A percentile compares a stretch with the other conserved stretches of the same genome.
These are phyloP conservation scores for Leptographium flavum DNA, from an alignment of 2,329 filamentous ascomycete species.

Conservation along the genomic window DNA sequence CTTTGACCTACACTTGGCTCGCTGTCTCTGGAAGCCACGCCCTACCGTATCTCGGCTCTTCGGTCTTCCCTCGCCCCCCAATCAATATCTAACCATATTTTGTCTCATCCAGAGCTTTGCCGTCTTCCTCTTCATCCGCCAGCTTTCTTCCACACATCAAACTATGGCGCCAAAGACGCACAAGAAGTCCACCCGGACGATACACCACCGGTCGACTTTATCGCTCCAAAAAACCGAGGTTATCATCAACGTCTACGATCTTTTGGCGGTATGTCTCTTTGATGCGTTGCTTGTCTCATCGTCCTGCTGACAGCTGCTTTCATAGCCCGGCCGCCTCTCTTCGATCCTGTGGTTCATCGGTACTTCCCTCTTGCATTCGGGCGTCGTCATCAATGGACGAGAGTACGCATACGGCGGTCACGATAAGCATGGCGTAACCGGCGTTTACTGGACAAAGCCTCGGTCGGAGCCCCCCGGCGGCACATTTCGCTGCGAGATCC, in stretches of 20 bases:
- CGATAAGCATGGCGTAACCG: conserved; percentile 53
- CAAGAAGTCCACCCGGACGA: conserved; percentile 20
- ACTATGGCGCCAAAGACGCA: conserved; percentile 29
- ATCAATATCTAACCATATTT: neutral
- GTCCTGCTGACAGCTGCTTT: conserved; percentile 3
- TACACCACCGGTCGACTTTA: conserved; percentile 51
- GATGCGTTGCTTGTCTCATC: neutral
- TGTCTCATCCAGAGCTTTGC: neutral
- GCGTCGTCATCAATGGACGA: conserved; percentile 63
- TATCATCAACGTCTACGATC: conserved; percentile 63
- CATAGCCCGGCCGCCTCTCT: conserved; percentile 60
- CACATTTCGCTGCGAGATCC: conserved; percentile 58
- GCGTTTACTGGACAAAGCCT: conserved; percentile 73
- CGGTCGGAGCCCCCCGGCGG: conserved; percentile 60
- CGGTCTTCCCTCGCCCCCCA: neutral
- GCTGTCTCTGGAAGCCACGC: neutral
- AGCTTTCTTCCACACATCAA: neutral
- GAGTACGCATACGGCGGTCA: conserved; percentile 84
- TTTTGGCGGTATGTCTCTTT: conserved; percentile 43
- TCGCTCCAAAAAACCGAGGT: conserved; percentile 61
- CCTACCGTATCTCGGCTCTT: neutral
- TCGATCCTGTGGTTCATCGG: conserved; percentile 66
- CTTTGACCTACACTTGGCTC: neutral
- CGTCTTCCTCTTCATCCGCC: neutral
- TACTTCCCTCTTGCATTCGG: conserved; percentile 65